These are phyloP conservation scores for Chrysoporthe deuterocubensis DNA, from an alignment of 2,329 filamentous ascomycete species.

Conservation along the genomic window DNA sequence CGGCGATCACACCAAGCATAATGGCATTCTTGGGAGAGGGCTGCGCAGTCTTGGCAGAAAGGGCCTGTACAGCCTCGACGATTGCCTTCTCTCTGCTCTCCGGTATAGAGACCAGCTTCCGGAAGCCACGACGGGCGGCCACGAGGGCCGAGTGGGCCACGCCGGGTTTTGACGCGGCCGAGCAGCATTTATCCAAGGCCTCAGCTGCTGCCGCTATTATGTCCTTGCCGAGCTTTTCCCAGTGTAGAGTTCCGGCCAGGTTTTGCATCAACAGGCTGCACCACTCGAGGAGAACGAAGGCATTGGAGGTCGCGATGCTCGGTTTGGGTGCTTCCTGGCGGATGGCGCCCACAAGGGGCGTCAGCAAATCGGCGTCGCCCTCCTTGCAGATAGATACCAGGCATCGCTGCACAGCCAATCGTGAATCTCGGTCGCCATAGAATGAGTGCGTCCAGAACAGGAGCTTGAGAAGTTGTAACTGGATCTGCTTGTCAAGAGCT, in stretches of 20 bases:
- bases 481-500: constrained; percentile 54
- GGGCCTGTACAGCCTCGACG: constrained; percentile 62
- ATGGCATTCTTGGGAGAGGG: constrained; percentile 72
- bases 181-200: constrained; percentile 77
- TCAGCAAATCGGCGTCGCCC: constrained; percentile 61
- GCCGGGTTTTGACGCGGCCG: constrained; percentile 63
- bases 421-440: constrained; percentile 84
- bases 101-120: constrained; percentile 69
- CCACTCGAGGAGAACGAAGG: constrained; percentile 92
- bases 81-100: constrained; percentile 65
- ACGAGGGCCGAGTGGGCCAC: constrained; percentile 76
- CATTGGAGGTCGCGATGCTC: constrained; percentile 76
- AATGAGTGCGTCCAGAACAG: constrained; percentile 87
- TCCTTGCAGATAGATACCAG: constrained; percentile 65
- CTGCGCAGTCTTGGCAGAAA: constrained; percentile 70
- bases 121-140: constrained; percentile 77
- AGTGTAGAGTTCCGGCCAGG: constrained; percentile 63
- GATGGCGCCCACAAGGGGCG: constrained; percentile 68
- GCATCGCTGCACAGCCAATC: constrained; percentile 81
- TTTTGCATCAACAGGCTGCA: constrained; percentile 78
- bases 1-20: constrained; percentile 83
- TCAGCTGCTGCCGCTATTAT: constrained; percentile 72
- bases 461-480: constrained; percentile 65
- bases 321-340: constrained; percentile 75
- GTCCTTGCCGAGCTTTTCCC: constrained; percentile 67